A percentile compares a stretch with the other conserved stretches of the same genome.
Conservation (phyloP, 1,139 yeast species). For the Blastobotrys elegans region DNA sequence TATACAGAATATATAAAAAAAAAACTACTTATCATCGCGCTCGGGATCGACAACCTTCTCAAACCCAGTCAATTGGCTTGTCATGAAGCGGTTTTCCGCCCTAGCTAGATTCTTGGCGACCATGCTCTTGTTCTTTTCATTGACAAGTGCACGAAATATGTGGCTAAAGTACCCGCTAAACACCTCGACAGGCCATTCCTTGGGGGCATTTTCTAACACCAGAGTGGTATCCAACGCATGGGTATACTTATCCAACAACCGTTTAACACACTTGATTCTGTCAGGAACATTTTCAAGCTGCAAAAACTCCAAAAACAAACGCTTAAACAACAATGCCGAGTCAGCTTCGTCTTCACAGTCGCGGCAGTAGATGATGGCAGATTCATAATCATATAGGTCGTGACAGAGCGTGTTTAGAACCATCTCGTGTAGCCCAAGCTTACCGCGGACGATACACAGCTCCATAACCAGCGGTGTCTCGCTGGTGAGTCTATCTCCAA, state of each 20-base stretch:
- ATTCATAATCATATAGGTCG: slow-evolving; percentile 33
- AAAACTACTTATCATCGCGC: neutral
- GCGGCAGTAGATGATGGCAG: slow-evolving; percentile 34
- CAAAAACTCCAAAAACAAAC: slow-evolving; percentile 29
- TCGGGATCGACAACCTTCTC: neutral
- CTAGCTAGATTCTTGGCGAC: slow-evolving; percentile 26
- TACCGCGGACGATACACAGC: slow-evolving; percentile 33
- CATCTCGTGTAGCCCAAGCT: slow-evolving; percentile 33
- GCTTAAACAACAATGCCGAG: slow-evolving; percentile 28
- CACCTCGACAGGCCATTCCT: slow-evolving; percentile 35
- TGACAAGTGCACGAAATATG: slow-evolving; percentile 22
- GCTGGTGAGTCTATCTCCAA: slow-evolving; percentile 27
- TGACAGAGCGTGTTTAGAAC: slow-evolving; percentile 33
- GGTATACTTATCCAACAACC: slow-evolving; percentile 32
- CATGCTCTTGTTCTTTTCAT: slow-evolving; percentile 23
- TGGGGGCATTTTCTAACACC: slow-evolving; percentile 32
- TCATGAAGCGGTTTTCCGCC: slow-evolving; percentile 17
- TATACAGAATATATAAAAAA: no score
- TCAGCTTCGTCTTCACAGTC: slow-evolving; percentile 16
- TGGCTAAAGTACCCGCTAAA: slow-evolving; percentile 28
- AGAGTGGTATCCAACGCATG: slow-evolving; percentile 27
- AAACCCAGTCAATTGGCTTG: neutral
- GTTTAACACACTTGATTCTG: slow-evolving; percentile 25
- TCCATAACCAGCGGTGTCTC: slow-evolving; percentile 30
- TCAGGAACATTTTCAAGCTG: slow-evolving; percentile 24